A percentile compares a stretch with the other conserved stretches of the same genome.
Evolutionary conservation across 805 yeast species (phyloP).

Genomic region (Ogataea allantospora): DNA sequence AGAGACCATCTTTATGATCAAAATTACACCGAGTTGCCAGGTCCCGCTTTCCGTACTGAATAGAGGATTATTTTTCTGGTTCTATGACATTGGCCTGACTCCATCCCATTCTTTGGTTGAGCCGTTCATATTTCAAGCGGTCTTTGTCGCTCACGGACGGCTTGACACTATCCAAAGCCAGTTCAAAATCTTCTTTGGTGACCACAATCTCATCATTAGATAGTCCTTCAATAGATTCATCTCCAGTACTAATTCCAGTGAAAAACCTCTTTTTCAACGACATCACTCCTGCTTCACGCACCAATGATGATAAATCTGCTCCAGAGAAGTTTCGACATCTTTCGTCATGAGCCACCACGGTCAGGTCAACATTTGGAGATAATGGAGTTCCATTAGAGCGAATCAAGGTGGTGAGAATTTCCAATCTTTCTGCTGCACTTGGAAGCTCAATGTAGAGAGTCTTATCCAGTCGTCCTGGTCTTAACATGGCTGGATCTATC

Average conservation of each 20-base stretch:
- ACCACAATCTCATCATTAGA: constrained; percentile 44
- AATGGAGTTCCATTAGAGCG: constrained; percentile 75
- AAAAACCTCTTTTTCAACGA: constrained; percentile 79
- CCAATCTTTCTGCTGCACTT: constrained; percentile 69
- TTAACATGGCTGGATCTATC: constrained; percentile 96
- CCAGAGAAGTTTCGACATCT: constrained; percentile 91
- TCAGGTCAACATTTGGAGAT: constrained; percentile 57
- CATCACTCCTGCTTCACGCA: constrained; percentile 89
- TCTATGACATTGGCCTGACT: constrained; percentile 34
- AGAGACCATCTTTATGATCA: constrained; percentile 50
- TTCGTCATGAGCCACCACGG: constrained; percentile 63
- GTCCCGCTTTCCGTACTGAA: constrained; percentile 19
- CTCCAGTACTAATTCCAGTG: constrained; percentile 44
- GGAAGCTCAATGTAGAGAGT: constrained; percentile 91
- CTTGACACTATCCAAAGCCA: constrained; percentile 70
- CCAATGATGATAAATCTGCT: constrained; percentile 90
- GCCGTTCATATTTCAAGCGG: constrained; percentile 68
- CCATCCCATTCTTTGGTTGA: constrained; percentile 78
- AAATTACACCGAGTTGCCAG: constrained; percentile 55
- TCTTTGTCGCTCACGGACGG: constrained; percentile 92
- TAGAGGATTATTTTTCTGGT: constrained; percentile 2
- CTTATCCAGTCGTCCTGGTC: constrained; percentile 96
- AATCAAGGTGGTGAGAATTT: constrained; percentile 76
- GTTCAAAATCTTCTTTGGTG: constrained; percentile 60
- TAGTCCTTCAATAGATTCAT: constrained; percentile 35